These are phyloP conservation scores for Pseudozyma flocculosa DNA, from an alignment of 1,284 basidiomycete genomes.

Conservation along the genomic window DNA sequence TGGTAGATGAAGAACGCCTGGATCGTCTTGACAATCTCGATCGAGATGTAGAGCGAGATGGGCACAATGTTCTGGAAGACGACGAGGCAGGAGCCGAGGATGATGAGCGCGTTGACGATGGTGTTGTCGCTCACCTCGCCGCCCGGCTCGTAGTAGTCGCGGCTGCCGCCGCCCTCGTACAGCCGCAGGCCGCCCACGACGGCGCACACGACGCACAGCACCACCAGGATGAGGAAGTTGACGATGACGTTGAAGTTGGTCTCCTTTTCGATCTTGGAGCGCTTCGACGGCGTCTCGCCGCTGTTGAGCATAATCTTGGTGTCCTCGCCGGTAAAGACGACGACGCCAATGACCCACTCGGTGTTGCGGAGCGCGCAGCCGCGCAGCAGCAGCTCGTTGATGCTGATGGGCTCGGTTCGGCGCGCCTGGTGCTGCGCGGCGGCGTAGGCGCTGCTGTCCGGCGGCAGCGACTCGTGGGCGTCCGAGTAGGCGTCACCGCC, in stretches of 20 bases:
- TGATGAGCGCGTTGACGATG: constrained; percentile 79
- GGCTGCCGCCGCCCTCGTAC: constrained; percentile 68
- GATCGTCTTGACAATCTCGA: constrained; percentile 96
- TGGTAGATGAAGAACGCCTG: constrained; percentile 95
- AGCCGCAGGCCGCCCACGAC: constrained; percentile 76
- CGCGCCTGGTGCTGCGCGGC: constrained; percentile 50
- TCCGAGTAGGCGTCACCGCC: constrained; percentile 12
- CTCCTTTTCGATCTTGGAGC: constrained; percentile 93
- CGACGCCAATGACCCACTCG: constrained; percentile 88
- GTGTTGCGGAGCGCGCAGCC: constrained; percentile 93
- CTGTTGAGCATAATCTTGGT: constrained; percentile 98
- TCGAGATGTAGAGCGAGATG: constrained; percentile 93
- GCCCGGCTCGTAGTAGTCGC: constrained; percentile 65
- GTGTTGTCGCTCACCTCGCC: constrained; percentile 55
- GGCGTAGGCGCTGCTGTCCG: constrained; percentile 38
- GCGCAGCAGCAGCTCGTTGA: constrained; percentile 89
- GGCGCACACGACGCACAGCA: constrained; percentile 74
- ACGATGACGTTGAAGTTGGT: constrained; percentile 98
- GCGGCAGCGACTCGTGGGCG: constrained; percentile 16
- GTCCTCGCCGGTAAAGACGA: constrained; percentile 90
- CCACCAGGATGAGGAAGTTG: constrained; percentile 79
- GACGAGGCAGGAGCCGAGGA: constrained; percentile 74
- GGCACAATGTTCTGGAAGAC: constrained; percentile 98
- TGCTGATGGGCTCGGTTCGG: constrained; percentile 65
- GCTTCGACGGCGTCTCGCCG: constrained; percentile 75